Evolutionary conservation across 257 asterid species (phyloP).

Genomic region (Solanum rostratum): DNA sequence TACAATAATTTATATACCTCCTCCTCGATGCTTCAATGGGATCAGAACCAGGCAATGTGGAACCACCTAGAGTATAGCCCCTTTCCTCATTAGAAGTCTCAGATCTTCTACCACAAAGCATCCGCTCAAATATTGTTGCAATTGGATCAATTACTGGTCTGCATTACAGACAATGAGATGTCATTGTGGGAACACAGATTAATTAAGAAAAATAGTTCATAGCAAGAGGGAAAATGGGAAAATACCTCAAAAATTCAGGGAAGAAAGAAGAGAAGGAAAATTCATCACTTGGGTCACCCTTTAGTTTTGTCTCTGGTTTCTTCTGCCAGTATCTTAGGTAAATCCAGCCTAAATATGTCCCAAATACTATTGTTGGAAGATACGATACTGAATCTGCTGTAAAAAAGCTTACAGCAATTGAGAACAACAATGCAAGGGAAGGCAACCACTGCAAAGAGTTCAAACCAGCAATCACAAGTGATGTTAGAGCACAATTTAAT

Average conservation of each 20-base stretch:
- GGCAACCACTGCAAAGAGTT: constrained; percentile 81
- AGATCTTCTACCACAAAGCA: constrained; percentile 74
- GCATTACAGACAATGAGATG: constrained; percentile 14
- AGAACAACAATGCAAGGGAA: constrained; percentile 50
- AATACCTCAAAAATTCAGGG: constrained; percentile 61
- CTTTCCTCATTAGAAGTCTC: constrained; percentile 41
- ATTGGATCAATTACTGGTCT: constrained; percentile 74
- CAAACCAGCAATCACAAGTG: constrained; percentile 2
- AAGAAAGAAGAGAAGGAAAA: constrained; percentile 75
- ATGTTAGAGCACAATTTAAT: not conserved
- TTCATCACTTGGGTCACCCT: constrained; percentile 96
- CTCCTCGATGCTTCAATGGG: constrained; percentile 86
- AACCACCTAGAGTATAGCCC: constrained; percentile 50
- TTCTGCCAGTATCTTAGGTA: constrained; percentile 88
- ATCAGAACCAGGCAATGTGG: constrained; percentile 74
- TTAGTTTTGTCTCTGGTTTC: constrained; percentile 57
- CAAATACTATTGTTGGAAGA: constrained; percentile 71
- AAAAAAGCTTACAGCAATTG: constrained; percentile 57
- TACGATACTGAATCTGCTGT: constrained; percentile 51
- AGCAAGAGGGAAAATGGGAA: not conserved
- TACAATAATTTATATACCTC: constrained; percentile 38
- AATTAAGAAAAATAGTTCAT: not conserved
- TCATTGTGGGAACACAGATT: constrained; percentile 2
- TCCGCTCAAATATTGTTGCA: constrained; percentile 56
- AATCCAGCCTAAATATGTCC: constrained; percentile 85